Evolutionary conservation across 768 basidiomycete genomes (phyloP), one percentile per base, ranked within the genome.

Genomic region (Fibroporia radiculosa): DNA sequence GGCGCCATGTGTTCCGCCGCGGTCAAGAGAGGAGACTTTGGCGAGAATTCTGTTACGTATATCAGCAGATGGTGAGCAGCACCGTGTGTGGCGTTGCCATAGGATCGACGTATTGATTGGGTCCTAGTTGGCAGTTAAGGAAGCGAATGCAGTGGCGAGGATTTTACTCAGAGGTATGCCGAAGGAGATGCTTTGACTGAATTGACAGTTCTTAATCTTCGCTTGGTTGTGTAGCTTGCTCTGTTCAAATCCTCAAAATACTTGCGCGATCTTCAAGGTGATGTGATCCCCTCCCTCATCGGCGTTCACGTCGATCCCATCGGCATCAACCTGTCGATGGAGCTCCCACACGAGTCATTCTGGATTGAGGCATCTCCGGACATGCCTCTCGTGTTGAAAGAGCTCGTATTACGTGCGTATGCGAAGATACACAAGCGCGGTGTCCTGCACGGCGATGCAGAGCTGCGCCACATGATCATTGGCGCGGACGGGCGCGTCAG

Each of bases 351-450:
- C 51, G 63, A 61, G 13, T 66, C 68, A 6, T 77, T 80, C 57
- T 82, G 81, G 79, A 69, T 78, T 48, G 73, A 80, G 50, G 75
- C 82, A 12, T 75, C 71, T 4, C 58, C 71, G 2, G 69, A 66
- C 33, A 82, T 83, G 78, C 77, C 80, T 3, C 52, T 59, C 6
- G 57, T 67, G 10, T 59, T 80, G 42, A 82, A 82, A 59, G 65
- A 72, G 44, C 65, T 64, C 25, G 72, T 74, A 45, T 57, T 83
- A 8, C 65, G 66, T 3, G 74, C 78, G 8, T 75, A 73, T 49
- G 59, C 67, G 44, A 66, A 70, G 49, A 56, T 74, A 49, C 63
- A 67, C 54, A 44, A 53, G 42, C 12, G 41, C 36, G 61, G 70
- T 48, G 51, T 69, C 49, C 26, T 69, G 43, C 55, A 64, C 44